Percentiles rank a stretch among this genome's conserved stretches.
phyloP scores from a whole-genome alignment of 2,329 filamentous ascomycete species.

The Kalmusia sp. region DNA sequence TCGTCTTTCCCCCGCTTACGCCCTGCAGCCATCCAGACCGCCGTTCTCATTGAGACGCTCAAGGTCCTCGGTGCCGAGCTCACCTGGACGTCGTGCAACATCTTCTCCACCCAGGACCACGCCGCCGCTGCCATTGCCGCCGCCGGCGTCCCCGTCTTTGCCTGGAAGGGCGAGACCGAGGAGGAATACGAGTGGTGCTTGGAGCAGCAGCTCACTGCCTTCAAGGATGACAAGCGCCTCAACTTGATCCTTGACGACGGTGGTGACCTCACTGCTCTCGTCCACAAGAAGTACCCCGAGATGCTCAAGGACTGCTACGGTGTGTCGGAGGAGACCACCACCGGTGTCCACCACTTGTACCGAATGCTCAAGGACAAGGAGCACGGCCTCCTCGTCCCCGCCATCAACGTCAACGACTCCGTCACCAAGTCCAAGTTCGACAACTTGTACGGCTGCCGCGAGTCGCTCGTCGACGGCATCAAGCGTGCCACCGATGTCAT shows the following conservation, averaged over 20 bases:
- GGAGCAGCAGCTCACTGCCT: constrained; percentile 95
- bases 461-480: constrained; percentile 98
- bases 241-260: constrained; percentile 99
- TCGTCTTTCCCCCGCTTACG: constrained; percentile 18
- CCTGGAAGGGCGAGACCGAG: constrained; percentile 93
- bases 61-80: constrained; percentile 94
- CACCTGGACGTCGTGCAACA: constrained; percentile 99
- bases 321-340: constrained; percentile 99
- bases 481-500: constrained; percentile 99
- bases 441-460: constrained; percentile 99
- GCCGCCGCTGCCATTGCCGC: constrained; percentile 97
- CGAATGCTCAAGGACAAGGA: constrained; percentile 83
- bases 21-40: constrained; percentile 85
- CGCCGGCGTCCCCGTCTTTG: constrained; percentile 85
- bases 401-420: constrained; percentile 99
- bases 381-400: constrained; percentile 79
- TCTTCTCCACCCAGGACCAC: constrained; percentile 99
- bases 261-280: constrained; percentile 93
- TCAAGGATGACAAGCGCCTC: constrained; percentile 95
- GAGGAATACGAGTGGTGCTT: constrained; percentile 99
- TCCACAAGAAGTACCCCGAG: constrained; percentile 98
- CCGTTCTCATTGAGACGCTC: constrained; percentile 98
- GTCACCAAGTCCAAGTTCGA: constrained; percentile 99
- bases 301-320: constrained; percentile 98
- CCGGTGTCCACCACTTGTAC: constrained; percentile 99